A percentile compares a stretch with the other conserved stretches of the same genome.
phyloP scores from a whole-genome alignment of 148 eudicot genomes.

The Chenopodium berlandieri region DNA sequence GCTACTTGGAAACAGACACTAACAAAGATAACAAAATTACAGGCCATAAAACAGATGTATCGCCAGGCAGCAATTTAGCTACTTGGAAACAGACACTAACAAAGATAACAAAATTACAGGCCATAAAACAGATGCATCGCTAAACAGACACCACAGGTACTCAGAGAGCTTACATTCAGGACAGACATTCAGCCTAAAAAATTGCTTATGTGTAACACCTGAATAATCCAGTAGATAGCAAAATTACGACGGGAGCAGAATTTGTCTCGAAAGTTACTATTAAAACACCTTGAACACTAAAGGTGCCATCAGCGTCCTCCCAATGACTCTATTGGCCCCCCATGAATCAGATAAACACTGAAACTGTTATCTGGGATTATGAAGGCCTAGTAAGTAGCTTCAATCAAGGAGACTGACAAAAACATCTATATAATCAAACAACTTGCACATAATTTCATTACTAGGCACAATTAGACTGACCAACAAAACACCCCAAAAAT shows the following conservation, averaged over 20 bases:
- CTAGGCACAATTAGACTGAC: neutral
- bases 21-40: neutral
- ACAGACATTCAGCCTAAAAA: neutral
- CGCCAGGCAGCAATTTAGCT: neutral
- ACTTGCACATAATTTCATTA: neutral
- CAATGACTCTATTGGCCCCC: conserved; percentile 37
- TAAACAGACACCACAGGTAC: neutral
- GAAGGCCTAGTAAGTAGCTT: conserved; percentile 34
- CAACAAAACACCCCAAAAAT: neutral
- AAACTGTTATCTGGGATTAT: conserved; percentile 39
- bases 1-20: neutral
- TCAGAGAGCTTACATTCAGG: neutral
- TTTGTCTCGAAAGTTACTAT: conserved; percentile 45
- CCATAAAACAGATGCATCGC: neutral
- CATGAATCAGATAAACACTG: conserved; percentile 49
- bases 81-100: neutral
- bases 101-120: neutral
- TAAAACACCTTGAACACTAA: conserved; percentile 35
- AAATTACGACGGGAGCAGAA: neutral
- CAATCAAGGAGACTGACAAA: neutral
- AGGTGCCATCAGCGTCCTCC: conserved; percentile 50
- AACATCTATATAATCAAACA: neutral
- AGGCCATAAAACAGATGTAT: neutral
- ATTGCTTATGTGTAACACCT: neutral
- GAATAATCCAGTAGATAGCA: neutral